Percentiles rank a stretch among this genome's conserved stretches.
Conservation (phyloP, 129 eudicot genomes). For the Scalesia atractyloides region DNA sequence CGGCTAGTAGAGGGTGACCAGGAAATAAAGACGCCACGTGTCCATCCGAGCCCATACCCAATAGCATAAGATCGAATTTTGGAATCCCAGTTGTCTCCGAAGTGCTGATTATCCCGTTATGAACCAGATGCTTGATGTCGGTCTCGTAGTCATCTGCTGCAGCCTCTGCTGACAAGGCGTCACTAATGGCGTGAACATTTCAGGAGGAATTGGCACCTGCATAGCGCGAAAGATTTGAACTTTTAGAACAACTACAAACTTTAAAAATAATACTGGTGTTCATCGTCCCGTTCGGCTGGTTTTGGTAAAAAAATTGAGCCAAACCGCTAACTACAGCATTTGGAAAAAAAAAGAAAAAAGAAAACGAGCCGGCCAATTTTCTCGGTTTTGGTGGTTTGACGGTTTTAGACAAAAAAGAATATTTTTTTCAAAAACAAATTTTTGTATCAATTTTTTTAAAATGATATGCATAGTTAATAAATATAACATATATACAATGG, state of each 20-base stretch:
- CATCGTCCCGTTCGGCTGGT: no score
- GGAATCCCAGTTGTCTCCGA: constrained; percentile 56
- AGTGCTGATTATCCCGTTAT: constrained; percentile 40
- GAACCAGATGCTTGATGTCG: constrained; percentile 54
- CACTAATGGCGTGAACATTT: constrained; percentile 69
- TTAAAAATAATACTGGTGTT: neutral
- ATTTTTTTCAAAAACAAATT: no score
- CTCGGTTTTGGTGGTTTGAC: no score
- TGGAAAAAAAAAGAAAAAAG: no score
- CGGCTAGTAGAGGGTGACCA: constrained; percentile 60
- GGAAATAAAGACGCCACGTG: constrained; percentile 83
- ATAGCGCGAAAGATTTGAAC: neutral
- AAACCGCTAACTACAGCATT: no score
- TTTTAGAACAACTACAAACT: neutral
- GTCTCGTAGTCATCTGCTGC: constrained; percentile 85
- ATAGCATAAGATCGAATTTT: constrained; percentile 72
- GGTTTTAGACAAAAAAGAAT: no score
- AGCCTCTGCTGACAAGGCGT: constrained; percentile 74
- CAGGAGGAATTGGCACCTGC: constrained; percentile 77
- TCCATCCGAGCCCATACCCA: constrained; percentile 94
- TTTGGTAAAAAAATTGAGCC: no score
- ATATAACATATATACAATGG: no score
- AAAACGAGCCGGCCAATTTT: no score
- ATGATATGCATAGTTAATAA: no score
- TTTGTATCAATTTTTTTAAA: no score